Evolutionary conservation across 2,329 filamentous ascomycete species (phyloP).

Genomic region (Fusarium scirpi): DNA sequence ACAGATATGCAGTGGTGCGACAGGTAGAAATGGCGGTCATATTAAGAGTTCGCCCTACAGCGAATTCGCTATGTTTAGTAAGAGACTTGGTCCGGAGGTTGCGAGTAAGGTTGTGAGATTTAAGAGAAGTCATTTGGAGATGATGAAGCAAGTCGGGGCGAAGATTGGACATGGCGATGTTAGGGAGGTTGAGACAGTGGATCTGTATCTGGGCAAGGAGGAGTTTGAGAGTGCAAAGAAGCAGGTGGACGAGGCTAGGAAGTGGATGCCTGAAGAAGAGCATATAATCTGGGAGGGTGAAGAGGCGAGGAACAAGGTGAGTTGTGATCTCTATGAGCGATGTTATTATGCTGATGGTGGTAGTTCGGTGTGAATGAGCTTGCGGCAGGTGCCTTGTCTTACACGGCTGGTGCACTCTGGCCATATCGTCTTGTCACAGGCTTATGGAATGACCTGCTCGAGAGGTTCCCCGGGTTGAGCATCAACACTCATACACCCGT

Average conservation of each 20-base stretch:
- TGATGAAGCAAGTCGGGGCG: slow-evolving; percentile 55
- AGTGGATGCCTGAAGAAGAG: slow-evolving; percentile 57
- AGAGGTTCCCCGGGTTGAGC: slow-evolving; percentile 50
- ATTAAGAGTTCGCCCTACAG: slow-evolving; percentile 61
- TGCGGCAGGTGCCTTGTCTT: slow-evolving; percentile 58
- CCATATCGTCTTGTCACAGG: slow-evolving; percentile 63
- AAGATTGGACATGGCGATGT: slow-evolving; percentile 55
- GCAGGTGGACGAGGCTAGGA: slow-evolving; percentile 51
- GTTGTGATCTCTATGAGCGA: background rate
- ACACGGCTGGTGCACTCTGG: slow-evolving; percentile 62
- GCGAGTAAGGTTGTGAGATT: slow-evolving; percentile 59
- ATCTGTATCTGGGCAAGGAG: slow-evolving; percentile 57
- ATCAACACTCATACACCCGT: slow-evolving; percentile 57
- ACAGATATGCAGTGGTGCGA: slow-evolving; percentile 63
- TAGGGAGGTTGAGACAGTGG: slow-evolving; percentile 60
- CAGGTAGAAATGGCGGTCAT: slow-evolving; percentile 66
- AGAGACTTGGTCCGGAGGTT: slow-evolving; percentile 48
- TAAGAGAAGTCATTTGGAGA: slow-evolving; percentile 56
- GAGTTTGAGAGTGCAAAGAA: slow-evolving; percentile 51
- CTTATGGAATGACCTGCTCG: slow-evolving; percentile 58
- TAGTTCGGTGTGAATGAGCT: slow-evolving; percentile 53
- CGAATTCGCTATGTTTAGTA: slow-evolving; percentile 53
- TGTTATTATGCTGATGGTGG: slow-evolving; percentile 8
- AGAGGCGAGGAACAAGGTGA: slow-evolving; percentile 50
- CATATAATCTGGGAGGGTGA: slow-evolving; percentile 51